phyloP scores from a whole-genome alignment of 192 early-diverging fungal species.

The Geranomyces michiganensis region DNA sequence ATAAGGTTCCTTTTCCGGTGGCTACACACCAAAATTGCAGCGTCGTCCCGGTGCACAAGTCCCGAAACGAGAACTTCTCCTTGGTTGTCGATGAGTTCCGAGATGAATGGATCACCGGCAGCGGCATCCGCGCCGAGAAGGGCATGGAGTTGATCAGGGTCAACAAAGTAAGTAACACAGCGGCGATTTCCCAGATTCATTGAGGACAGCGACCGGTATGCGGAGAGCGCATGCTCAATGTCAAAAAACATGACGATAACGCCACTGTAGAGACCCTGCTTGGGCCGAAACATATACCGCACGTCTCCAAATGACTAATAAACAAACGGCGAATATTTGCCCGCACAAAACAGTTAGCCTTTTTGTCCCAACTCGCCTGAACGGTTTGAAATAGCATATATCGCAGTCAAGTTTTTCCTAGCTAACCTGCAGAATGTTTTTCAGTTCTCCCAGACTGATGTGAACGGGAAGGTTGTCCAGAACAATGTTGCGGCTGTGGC shows the following conservation, averaged over 20 bases:
- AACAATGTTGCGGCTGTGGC: conserved; percentile 25
- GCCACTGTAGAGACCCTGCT: conserved; percentile 32
- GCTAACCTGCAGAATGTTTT: conserved; percentile 15
- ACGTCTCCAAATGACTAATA: conserved; percentile 43
- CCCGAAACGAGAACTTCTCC: conserved; percentile 34
- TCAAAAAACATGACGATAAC: conserved; percentile 53
- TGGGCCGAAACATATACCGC: conserved; percentile 40
- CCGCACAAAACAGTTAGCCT: background rate
- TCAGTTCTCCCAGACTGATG: conserved; percentile 14
- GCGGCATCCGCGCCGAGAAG: background rate
- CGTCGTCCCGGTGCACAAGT: conserved; percentile 31
- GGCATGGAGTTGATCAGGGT: conserved; percentile 27
- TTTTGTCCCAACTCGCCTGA: too few species aligned
- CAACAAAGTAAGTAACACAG: conserved; percentile 38
- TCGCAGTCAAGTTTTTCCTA: background rate
- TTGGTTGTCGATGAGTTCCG: conserved; percentile 37
- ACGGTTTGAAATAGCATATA: background rate
- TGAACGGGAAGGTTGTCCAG: conserved; percentile 28
- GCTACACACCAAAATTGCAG: conserved; percentile 41
- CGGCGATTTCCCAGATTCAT: conserved; percentile 11
- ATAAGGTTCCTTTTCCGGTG: background rate
- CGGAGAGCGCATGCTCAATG: conserved; percentile 43
- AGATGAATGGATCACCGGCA: background rate
- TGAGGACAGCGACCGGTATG: conserved; percentile 22
- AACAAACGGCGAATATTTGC: too few species aligned